phyloP scores from a whole-genome alignment of 2,329 filamentous ascomycete species.

The Fonsecaea multimorphosa region DNA sequence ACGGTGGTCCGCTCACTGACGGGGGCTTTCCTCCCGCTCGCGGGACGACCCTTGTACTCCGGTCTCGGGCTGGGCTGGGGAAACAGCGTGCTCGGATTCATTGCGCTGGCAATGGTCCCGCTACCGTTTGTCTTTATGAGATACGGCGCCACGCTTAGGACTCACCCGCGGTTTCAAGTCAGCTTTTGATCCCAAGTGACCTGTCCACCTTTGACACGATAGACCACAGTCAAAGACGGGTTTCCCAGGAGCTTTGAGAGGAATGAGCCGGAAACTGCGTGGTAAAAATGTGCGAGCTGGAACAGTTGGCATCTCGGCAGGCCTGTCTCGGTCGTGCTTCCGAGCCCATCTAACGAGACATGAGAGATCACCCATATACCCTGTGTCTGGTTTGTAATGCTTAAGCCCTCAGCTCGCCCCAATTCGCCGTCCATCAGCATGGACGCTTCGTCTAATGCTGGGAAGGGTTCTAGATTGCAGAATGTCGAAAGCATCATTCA shows the following conservation, averaged over 20 bases:
- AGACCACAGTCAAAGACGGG: slow-evolving; percentile 2
- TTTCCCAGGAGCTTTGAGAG: neutral
- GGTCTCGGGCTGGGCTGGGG: slow-evolving; percentile 48
- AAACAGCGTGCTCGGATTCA: slow-evolving; percentile 53
- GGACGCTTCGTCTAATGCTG: neutral
- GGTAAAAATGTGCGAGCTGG: neutral
- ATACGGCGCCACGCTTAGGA: slow-evolving; percentile 20
- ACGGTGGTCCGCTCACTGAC: slow-evolving; percentile 54
- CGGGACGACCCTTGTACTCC: slow-evolving; percentile 51
- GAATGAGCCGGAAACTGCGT: neutral
- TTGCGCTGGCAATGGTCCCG: slow-evolving; percentile 44
- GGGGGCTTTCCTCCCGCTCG: slow-evolving; percentile 58
- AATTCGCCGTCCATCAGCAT: neutral
- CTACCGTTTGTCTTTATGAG: slow-evolving; percentile 21
- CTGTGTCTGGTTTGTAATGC: neutral
- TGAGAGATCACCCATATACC: slow-evolving; percentile 5
- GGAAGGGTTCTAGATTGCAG: neutral
- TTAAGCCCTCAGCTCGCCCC: neutral
- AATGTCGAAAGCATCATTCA: neutral
- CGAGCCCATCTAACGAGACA: slow-evolving; percentile 5
- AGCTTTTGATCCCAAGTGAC: slow-evolving; percentile 12
- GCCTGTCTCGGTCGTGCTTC: slow-evolving; percentile 4
- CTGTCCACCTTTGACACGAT: neutral
- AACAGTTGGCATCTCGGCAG: slow-evolving; percentile 4
- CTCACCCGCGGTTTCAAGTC: slow-evolving; percentile 21